Conservation (phyloP, 257 asterid species). For the Fraxinus cuspidata region DNA sequence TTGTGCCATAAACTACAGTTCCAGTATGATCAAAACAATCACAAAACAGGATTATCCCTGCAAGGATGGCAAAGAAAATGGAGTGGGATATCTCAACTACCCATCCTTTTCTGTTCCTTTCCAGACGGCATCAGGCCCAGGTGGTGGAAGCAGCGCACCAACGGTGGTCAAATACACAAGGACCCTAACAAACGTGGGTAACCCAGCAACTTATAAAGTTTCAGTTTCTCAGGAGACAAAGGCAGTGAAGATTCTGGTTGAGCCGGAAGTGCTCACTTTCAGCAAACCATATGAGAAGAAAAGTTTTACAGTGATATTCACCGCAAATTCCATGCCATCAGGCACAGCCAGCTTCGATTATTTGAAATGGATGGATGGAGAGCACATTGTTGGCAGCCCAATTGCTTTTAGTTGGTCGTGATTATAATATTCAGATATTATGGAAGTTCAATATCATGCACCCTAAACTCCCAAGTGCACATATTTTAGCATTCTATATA, state of each 20-base stretch:
- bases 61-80: not conserved
- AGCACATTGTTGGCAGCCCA: slow-evolving; percentile 35
- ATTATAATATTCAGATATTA: not conserved
- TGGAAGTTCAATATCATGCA: slow-evolving; percentile 10
- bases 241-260: slow-evolving; percentile 31
- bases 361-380: slow-evolving; percentile 35
- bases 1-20: slow-evolving; percentile 30
- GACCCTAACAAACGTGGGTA: slow-evolving; percentile 35
- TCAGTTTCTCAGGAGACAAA: slow-evolving; percentile 14
- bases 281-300: slow-evolving; percentile 28
- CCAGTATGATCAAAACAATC: slow-evolving; percentile 26
- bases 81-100: slow-evolving; percentile 32
- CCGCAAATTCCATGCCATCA: slow-evolving; percentile 35
- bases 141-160: slow-evolving; percentile 17
- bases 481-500: not conserved
- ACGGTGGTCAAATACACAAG: slow-evolving; percentile 27
- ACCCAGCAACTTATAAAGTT: slow-evolving; percentile 31
- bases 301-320: slow-evolving; percentile 31
- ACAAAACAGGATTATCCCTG: slow-evolving; percentile 23
- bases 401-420: slow-evolving; percentile 40
- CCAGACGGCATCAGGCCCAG: slow-evolving; percentile 29
- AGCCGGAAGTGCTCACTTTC: slow-evolving; percentile 31
- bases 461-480: slow-evolving; percentile 16
- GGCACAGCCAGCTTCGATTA: slow-evolving; percentile 39
- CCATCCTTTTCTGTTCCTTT: slow-evolving; percentile 35